These are phyloP conservation scores for Neurospora sp. DNA, from an alignment of 2,329 filamentous ascomycete species.

Conservation along the genomic window DNA sequence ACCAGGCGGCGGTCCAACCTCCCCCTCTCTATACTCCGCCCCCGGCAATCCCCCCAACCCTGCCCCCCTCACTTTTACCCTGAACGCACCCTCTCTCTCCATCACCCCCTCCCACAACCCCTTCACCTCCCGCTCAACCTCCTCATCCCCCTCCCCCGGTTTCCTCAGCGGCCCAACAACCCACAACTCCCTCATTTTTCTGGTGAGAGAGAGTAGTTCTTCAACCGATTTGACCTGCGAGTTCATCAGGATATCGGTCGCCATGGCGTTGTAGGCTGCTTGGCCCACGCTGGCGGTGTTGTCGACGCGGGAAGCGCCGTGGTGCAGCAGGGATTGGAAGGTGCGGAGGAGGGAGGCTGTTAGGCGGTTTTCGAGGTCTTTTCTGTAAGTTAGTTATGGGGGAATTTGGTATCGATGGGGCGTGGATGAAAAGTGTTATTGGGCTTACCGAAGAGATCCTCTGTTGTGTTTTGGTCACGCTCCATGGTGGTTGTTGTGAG, in stretches of 20 bases:
- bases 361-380: slow-evolving; percentile 33
- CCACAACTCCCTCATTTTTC: slow-evolving; percentile 41
- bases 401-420: no score
- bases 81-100: background rate
- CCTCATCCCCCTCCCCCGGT: slow-evolving; percentile 31
- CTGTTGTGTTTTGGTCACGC: slow-evolving; percentile 4
- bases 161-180: slow-evolving; percentile 36
- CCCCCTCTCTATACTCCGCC: background rate
- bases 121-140: slow-evolving; percentile 25
- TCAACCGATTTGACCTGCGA: slow-evolving; percentile 29
- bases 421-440: no score
- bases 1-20: background rate
- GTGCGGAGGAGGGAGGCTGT: slow-evolving; percentile 35
- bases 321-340: slow-evolving; percentile 33
- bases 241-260: slow-evolving; percentile 29
- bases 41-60: no score
- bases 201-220: slow-evolving; percentile 35
- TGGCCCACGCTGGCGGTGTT: slow-evolving; percentile 26
- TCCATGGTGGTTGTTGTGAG: slow-evolving; percentile 3
- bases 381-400: slow-evolving; percentile 14
- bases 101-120: slow-evolving; percentile 13
- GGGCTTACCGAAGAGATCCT: slow-evolving; percentile 4
- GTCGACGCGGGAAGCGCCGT: slow-evolving; percentile 26
- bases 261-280: slow-evolving; percentile 30
- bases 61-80: fast-evolving